These are phyloP conservation scores for Bruguiera sexangula DNA, from an alignment of 345 rosid species.

Conservation along the genomic window DNA sequence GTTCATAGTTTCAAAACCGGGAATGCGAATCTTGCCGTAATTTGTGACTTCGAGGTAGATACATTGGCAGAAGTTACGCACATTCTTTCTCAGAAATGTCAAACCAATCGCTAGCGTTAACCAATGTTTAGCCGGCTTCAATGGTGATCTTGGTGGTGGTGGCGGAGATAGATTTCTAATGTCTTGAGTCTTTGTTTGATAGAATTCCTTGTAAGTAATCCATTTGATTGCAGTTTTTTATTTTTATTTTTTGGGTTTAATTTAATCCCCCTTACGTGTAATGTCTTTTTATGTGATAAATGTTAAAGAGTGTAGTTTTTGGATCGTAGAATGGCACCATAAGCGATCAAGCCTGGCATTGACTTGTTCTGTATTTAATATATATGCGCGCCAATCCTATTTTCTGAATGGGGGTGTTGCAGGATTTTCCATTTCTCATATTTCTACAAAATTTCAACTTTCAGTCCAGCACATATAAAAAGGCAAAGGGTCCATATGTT, in stretches of 20 bases:
- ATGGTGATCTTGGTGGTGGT: no score
- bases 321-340: neutral
- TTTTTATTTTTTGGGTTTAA: neutral
- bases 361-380: neutral
- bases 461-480: no score
- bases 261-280: neutral
- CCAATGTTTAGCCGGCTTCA: no score
- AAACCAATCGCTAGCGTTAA: constrained; percentile 13
- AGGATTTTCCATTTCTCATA: no score
- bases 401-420: neutral
- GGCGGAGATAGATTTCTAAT: no score
- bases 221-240: neutral
- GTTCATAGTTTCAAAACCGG: constrained; percentile 6
- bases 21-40: constrained; percentile 3
- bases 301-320: neutral
- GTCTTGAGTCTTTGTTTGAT: no score
- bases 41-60: constrained; percentile 21
- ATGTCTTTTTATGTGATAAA: neutral
- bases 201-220: no score
- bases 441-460: no score
- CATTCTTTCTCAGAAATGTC: constrained; percentile 29
- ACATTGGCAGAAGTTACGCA: constrained; percentile 14
- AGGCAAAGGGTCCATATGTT: no score
- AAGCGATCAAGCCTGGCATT: neutral
- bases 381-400: neutral